Evolutionary conservation across 2,329 filamentous ascomycete species (phyloP).

Genomic region (Diaporthe ilicicola): DNA sequence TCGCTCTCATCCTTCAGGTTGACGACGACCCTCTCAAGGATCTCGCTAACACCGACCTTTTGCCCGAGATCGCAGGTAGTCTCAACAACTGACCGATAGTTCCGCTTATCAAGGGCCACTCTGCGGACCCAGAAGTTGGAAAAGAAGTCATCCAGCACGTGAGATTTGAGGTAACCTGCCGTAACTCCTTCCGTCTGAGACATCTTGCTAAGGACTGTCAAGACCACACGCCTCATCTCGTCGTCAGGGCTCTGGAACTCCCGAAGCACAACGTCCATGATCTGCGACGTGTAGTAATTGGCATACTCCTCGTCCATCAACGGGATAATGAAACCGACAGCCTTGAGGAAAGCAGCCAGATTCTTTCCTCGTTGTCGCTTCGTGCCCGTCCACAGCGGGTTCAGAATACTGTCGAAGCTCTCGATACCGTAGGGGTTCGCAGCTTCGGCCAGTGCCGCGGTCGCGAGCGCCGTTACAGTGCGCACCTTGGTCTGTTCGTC

Average conservation of each 20-base stretch:
- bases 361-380: constrained; percentile 97
- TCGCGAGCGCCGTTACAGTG: constrained; percentile 93
- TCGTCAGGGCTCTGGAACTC: constrained; percentile 98
- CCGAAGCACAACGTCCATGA: constrained; percentile 96
- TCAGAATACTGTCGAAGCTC: constrained; percentile 97
- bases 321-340: constrained; percentile 97
- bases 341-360: constrained; percentile 94
- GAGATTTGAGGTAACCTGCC: constrained; percentile 91
- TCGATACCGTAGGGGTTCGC: constrained; percentile 99
- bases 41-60: constrained; percentile 97
- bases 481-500: constrained; percentile 98
- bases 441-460: constrained; percentile 93
- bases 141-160: constrained; percentile 95
- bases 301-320: constrained; percentile 99
- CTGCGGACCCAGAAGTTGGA: constrained; percentile 98
- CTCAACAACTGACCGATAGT: constrained; percentile 97
- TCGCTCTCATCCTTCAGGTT: constrained; percentile 99
- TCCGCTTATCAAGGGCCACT: constrained; percentile 97
- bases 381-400: constrained; percentile 95
- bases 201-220: constrained; percentile 97
- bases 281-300: constrained; percentile 98
- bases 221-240: constrained; percentile 99
- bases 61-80: constrained; percentile 97
- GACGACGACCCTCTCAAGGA: constrained; percentile 89
- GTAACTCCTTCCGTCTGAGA: constrained; percentile 95